A percentile compares a stretch with the other conserved stretches of the same genome.
These are phyloP conservation scores for Erodium texanum DNA, from an alignment of 441 rosid genomes.

Conservation along the genomic window DNA sequence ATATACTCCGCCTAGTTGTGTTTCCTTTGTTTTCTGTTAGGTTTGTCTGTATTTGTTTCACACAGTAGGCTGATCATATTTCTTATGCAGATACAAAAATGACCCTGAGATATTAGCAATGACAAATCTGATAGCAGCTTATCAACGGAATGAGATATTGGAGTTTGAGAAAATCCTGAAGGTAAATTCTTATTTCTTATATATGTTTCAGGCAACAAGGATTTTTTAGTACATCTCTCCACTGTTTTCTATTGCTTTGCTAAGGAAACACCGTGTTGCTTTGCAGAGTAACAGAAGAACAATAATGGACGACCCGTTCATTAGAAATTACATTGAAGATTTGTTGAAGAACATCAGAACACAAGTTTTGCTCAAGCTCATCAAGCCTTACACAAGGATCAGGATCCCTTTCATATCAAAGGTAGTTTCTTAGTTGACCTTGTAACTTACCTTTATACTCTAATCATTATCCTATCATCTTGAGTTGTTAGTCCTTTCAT, in stretches of 20 bases:
- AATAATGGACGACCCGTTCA: constrained; percentile 96
- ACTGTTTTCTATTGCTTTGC: background rate
- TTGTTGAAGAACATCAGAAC: constrained; percentile 92
- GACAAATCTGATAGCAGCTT: constrained; percentile 96
- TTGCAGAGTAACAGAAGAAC: constrained; percentile 82
- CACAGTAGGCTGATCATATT: background rate
- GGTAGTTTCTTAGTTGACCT: constrained; percentile 24
- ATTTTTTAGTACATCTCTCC: too few species aligned
- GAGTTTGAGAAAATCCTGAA: constrained; percentile 97
- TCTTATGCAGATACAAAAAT: constrained; percentile 66
- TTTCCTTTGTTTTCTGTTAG: background rate
- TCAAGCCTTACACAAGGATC: constrained; percentile 90
- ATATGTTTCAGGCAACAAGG: too few species aligned
- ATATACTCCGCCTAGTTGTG: background rate
- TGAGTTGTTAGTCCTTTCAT: background rate
- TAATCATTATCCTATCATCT: background rate
- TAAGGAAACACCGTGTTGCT: constrained; percentile 8
- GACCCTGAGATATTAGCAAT: constrained; percentile 98
- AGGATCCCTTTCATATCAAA: constrained; percentile 90
- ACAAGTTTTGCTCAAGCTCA: constrained; percentile 92
- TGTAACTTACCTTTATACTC: background rate
- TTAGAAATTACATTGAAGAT: constrained; percentile 94
- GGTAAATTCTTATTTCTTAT: too few species aligned
- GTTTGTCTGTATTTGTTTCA: too few species aligned
- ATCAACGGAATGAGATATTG: constrained; percentile 88